Evolutionary conservation across 2,329 filamentous ascomycete genomes (phyloP), one percentile per base, ranked within the genome.

Genomic region (Alternaria gaisen): DNA sequence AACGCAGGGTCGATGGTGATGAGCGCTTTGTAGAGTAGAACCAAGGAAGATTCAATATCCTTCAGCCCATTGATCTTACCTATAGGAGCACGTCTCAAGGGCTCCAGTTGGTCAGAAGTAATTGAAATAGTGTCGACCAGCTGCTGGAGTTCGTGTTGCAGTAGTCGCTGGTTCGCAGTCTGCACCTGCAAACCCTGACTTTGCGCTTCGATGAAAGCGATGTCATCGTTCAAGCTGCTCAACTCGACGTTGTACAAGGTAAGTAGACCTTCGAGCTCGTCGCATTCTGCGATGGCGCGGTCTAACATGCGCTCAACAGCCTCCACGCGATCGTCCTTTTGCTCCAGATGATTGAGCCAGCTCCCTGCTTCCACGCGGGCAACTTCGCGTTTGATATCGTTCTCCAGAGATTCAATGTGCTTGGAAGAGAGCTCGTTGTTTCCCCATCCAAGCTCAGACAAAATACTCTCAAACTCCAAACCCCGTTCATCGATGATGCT

Each of bases 151-250:
- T 99, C 95, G 64, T 90, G 92, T 77, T 94, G 93, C 47, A 99
- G 85, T 28, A 97, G 86, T 77, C 97, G 97, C 77, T 99, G 95
- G 72, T 99, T 99, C 41, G 95, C 93, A 20, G 94, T 94, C 79
- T 98, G 95, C 7, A 99, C 94, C 73, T 99, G 95, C 47, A 99
- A 83, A 83, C 95, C 95, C 80, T 99, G 94, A 7, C 93, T 94
- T 79, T 99, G 95, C 2, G 95, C 93, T 81, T 99, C 95, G 66
- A 99, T 98, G 76, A 96, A 98, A 4, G 93, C 90, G 70, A 99
- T 96, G 72, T 99, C 95, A 51, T 98, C 94, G 58, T 94, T 93
- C 30, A 99, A 85, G 50, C 94, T 98, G 73, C 26, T 61, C 7
- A 99, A 84, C 78, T 99, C 95, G 26, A 98, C 95, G 47, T 92